phyloP scores from a whole-genome alignment of 805 yeast genomes.

The Pichia ethanolica region DNA sequence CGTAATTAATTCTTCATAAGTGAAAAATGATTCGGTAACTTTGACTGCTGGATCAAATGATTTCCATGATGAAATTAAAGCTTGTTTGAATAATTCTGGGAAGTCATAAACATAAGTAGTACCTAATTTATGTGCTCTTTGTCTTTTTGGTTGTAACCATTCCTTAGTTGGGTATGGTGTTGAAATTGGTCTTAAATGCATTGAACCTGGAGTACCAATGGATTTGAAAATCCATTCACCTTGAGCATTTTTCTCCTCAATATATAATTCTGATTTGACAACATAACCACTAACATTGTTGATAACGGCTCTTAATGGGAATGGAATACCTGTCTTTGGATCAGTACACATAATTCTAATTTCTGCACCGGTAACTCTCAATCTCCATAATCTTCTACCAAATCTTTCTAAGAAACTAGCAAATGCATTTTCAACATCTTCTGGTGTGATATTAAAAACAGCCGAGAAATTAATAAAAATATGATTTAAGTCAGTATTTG shows the following conservation, averaged over 20 bases:
- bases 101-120: slow-evolving; percentile 97
- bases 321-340: slow-evolving; percentile 76
- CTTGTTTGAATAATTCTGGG: slow-evolving; percentile 97
- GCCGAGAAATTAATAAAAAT: slow-evolving; percentile 96
- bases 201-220: slow-evolving; percentile 88
- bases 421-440: slow-evolving; percentile 94
- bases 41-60: slow-evolving; percentile 46
- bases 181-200: slow-evolving; percentile 94
- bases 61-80: slow-evolving; percentile 80
- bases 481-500: slow-evolving; percentile 93
- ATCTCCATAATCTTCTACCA: slow-evolving; percentile 93
- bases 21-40: slow-evolving; percentile 70
- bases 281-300: slow-evolving; percentile 96
- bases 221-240: slow-evolving; percentile 98
- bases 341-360: slow-evolving; percentile 93
- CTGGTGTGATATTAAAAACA: slow-evolving; percentile 87
- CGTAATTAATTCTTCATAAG: slow-evolving; percentile 71
- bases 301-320: slow-evolving; percentile 94
- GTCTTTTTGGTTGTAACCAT: slow-evolving; percentile 96
- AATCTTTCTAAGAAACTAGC: slow-evolving; percentile 97
- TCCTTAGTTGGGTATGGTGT: slow-evolving; percentile 98
- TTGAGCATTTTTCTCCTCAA: slow-evolving; percentile 84
- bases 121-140: slow-evolving; percentile 96
- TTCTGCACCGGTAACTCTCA: slow-evolving; percentile 96
- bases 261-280: slow-evolving; percentile 89